Evolutionary conservation across 352 stramenopile species (phyloP), one percentile per base, ranked within the genome.

Genomic region (Pythium phragmitis): DNA sequence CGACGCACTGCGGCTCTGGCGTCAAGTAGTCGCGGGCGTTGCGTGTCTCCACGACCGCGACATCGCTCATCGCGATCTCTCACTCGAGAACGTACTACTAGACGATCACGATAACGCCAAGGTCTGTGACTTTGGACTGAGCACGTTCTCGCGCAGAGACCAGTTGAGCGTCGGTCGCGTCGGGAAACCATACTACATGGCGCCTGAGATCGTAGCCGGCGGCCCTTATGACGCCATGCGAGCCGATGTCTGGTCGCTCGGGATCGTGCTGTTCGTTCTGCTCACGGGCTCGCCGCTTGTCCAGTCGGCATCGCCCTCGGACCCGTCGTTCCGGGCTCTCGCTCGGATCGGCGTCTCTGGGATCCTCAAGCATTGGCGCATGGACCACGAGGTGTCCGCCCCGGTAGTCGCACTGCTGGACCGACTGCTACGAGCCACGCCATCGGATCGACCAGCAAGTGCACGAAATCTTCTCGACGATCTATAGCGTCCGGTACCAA

Each of bases 251-350:
- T 89, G 80, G 80, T 86, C 77, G 33, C 67, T 87, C 3, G 77
- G 80, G 26, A 67, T 87, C 17, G 30, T 89, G 48, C 60, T 89
- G 9, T 89, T 87, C 60, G 77, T 87, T 65, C 51, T 89, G 68
- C 69, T 89, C 14, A 84, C 77, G 0, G 77, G 80, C 19, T 75
- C 72, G 11, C 74, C 75, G 14, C 60, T 85, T 13, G 58, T 85
- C 14, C 57, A 74, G 50, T 62, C 79, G 11, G 68, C 75, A 5
- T 72, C 65, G 12, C 63, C 70, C 7, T 69, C 75, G 30, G 69
- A 70, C 50, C 57, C 64, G n/a, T 65, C 73, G 2, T 84, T 84
- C 37, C 53, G 69, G 17, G 43, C 41, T 4, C 56, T 87, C 42
- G 60, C 67, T 14, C 30, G 34, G 12, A 21, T 73, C 17, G 79